These are phyloP conservation scores for Pseudozyma tsukubaensis DNA, from an alignment of 1,284 basidiomycete species.

Conservation along the genomic window DNA sequence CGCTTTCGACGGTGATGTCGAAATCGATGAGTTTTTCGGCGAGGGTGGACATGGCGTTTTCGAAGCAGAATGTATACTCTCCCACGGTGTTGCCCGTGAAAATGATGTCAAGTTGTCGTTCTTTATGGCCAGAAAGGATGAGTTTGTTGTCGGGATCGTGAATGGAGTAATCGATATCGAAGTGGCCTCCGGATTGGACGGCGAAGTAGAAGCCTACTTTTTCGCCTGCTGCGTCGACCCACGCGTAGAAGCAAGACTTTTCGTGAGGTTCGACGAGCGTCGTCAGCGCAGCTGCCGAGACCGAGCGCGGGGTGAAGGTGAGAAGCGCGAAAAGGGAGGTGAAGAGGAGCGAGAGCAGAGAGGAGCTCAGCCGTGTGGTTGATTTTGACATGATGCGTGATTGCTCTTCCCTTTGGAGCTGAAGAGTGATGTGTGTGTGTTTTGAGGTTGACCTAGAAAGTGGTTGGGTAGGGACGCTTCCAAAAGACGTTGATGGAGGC, in stretches of 20 bases:
- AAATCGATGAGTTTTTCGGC: constrained; percentile 67
- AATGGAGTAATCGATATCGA: constrained; percentile 95
- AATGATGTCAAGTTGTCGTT: constrained; percentile 95
- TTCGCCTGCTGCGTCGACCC: constrained; percentile 92
- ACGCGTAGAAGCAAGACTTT: constrained; percentile 91
- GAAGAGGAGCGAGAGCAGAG: constrained; percentile 5
- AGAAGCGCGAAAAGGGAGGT: constrained; percentile 7
- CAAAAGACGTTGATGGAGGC: neutral
- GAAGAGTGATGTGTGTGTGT: too few relatives aligned
- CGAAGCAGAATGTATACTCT: constrained; percentile 98
- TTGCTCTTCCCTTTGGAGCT: too few relatives aligned
- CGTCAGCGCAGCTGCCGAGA: constrained; percentile 78
- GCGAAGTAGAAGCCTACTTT: constrained; percentile 81
- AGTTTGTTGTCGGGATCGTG: constrained; percentile 88
- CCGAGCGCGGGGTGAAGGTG: neutral
- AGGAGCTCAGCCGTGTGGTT: neutral
- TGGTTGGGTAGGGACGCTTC: too few relatives aligned
- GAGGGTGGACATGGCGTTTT: constrained; percentile 77
- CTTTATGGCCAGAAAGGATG: constrained; percentile 84
- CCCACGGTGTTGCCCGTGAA: constrained; percentile 92
- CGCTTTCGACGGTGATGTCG: constrained; percentile 68
- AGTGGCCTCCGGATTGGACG: constrained; percentile 95
- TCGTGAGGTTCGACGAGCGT: constrained; percentile 87
- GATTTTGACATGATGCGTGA: constrained; percentile 2
- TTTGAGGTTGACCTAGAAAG: too few relatives aligned